Percentiles rank a stretch among this genome's conserved stretches.
Conservation (phyloP, 345 rosid genomes). For the Gossypium arboreum region DNA sequence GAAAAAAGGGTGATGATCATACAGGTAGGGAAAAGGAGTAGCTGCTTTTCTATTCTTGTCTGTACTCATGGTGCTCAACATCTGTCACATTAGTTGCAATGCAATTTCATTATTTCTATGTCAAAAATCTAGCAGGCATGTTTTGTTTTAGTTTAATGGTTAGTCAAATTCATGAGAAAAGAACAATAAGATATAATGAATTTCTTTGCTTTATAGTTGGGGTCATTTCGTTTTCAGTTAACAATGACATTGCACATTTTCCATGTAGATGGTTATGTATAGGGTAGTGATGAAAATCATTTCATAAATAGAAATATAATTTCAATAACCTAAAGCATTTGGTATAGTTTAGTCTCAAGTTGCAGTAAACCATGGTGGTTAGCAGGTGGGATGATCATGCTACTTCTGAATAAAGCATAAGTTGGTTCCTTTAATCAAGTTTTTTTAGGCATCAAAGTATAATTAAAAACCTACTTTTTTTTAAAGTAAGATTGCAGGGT, state of each 20-base stretch:
- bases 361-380: background rate
- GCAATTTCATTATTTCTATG: conserved; percentile 7
- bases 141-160: conserved; percentile 14
- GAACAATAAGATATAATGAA: background rate
- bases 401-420: conserved; percentile 14
- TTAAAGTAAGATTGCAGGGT: background rate
- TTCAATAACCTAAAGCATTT: background rate
- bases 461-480: background rate
- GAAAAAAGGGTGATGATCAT: background rate
- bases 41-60: conserved; percentile 12
- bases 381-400: conserved; percentile 16
- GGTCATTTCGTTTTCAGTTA: background rate
- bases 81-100: conserved; percentile 6
- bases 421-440: background rate
- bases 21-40: background rate
- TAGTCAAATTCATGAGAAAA: conserved; percentile 10
- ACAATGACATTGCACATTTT: background rate
- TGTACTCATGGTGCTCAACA: conserved; percentile 10
- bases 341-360: conserved; percentile 1
- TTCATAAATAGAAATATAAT: background rate
- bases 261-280: background rate
- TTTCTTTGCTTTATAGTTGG: background rate
- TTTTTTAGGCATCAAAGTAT: background rate
- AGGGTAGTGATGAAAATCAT: conserved; percentile 19
- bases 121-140: conserved; percentile 19